Percentiles rank a stretch among this genome's conserved stretches.
Evolutionary conservation across 2,329 filamentous ascomycete genomes (phyloP).

Genomic region (Paraconiothyrium sp.): DNA sequence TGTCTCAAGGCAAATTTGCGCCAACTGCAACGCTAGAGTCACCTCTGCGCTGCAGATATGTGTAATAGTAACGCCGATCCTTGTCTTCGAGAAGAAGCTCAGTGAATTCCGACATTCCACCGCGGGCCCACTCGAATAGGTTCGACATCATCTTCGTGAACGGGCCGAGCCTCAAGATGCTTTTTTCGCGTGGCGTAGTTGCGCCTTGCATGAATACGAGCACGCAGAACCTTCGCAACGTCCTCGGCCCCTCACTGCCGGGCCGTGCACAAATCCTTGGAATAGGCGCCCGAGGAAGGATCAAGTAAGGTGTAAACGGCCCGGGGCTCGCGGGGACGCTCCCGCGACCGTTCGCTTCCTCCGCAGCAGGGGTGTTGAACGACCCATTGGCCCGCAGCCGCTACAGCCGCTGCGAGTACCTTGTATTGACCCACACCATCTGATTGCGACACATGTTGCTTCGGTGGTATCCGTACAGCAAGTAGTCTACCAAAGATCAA

Average conservation of each 20-base stretch:
- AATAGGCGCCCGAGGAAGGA: background rate
- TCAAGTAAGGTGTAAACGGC: background rate
- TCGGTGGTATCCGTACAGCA: background rate
- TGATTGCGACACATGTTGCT: background rate
- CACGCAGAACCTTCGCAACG: background rate
- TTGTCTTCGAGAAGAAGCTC: too few relatives aligned
- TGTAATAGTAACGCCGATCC: too few relatives aligned
- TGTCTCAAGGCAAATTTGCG: background rate
- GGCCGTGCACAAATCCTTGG: background rate
- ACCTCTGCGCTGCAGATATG: too few relatives aligned
- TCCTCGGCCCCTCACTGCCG: background rate
- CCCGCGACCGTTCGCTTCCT: constrained; percentile 4
- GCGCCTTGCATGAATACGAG: background rate
- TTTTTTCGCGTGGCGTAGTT: background rate
- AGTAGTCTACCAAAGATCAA: background rate
- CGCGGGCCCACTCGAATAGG: background rate
- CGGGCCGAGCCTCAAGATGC: background rate
- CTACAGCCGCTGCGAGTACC: background rate
- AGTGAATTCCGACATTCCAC: too few relatives aligned
- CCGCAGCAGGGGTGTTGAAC: background rate
- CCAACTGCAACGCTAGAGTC: background rate
- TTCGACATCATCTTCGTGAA: background rate
- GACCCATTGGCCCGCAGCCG: background rate
- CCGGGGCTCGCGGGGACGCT: background rate
- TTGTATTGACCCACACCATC: background rate